Conservation (phyloP, 768 basidiomycete genomes). For the Russula compacta region DNA sequence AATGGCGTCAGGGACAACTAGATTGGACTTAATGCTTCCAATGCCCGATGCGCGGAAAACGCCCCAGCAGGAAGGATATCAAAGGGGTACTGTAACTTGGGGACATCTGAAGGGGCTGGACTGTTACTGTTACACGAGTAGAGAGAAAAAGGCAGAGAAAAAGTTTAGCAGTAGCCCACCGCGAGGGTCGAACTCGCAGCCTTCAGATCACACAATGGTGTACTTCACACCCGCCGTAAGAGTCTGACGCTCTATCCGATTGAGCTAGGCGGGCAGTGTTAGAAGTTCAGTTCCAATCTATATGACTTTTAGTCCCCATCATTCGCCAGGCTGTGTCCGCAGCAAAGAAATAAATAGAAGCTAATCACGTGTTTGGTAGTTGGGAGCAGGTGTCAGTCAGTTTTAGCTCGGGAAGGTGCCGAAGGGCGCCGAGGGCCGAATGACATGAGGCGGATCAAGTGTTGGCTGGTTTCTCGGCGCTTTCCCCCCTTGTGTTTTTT, state of each 20-base stretch:
- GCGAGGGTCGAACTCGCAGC: constrained; percentile 59
- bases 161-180: constrained; percentile 43
- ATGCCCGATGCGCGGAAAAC: too few relatives aligned
- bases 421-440: not conserved
- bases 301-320: not conserved
- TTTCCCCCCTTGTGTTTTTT: not conserved
- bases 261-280: constrained; percentile 49
- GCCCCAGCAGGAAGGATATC: too few relatives aligned
- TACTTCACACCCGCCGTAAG: constrained; percentile 29
- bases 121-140: not conserved
- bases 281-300: not conserved
- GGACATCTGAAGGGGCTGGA: too few relatives aligned
- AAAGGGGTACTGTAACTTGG: too few relatives aligned
- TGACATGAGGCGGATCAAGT: not conserved
- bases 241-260: constrained; percentile 63
- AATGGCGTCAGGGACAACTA: too few relatives aligned
- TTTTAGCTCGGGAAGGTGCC: not conserved
- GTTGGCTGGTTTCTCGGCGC: not conserved
- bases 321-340: not conserved
- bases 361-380: too few relatives aligned
- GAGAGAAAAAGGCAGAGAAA: not conserved
- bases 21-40: too few relatives aligned
- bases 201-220: constrained; percentile 35
- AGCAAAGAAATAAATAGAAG: too few relatives aligned
- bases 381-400: not conserved